phyloP scores from a whole-genome alignment of 805 yeast genomes.

The Wickerhamia fluorescens region DNA sequence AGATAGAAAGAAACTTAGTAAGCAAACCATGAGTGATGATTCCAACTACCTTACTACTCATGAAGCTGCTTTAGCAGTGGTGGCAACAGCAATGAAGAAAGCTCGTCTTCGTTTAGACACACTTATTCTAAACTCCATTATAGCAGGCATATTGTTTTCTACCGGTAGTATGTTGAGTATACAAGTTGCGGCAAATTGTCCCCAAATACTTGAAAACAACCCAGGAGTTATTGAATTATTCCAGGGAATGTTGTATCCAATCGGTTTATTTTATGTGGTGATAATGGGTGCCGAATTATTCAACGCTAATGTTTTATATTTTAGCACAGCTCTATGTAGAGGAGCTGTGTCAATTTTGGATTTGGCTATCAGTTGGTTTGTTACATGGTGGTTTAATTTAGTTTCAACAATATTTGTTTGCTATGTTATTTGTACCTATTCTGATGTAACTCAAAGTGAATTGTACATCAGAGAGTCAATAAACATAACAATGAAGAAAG shows the following conservation, averaged over 20 bases:
- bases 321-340: conserved; percentile 59
- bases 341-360: conserved; percentile 66
- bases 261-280: conserved; percentile 71
- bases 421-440: conserved; percentile 53
- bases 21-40: conserved; percentile 18
- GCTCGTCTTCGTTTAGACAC: conserved; percentile 58
- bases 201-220: conserved; percentile 30
- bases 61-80: conserved; percentile 78
- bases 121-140: conserved; percentile 53
- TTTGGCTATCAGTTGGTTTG: conserved; percentile 54
- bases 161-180: conserved; percentile 69
- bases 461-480: conserved; percentile 42
- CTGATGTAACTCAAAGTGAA: conserved; percentile 40
- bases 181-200: conserved; percentile 46
- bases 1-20: too few relatives aligned
- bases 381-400: conserved; percentile 62
- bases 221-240: conserved; percentile 49
- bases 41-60: conserved; percentile 59
- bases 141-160: conserved; percentile 65
- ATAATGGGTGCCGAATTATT: conserved; percentile 69
- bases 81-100: conserved; percentile 81
- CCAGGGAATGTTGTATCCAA: conserved; percentile 59
- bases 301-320: conserved; percentile 68
- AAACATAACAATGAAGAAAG: conserved; percentile 38
- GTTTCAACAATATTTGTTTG: conserved; percentile 60